A percentile compares a stretch with the other conserved stretches of the same genome.
Evolutionary conservation across 2,329 filamentous ascomycete species (phyloP).

Genomic region (Alternaria sp.): DNA sequence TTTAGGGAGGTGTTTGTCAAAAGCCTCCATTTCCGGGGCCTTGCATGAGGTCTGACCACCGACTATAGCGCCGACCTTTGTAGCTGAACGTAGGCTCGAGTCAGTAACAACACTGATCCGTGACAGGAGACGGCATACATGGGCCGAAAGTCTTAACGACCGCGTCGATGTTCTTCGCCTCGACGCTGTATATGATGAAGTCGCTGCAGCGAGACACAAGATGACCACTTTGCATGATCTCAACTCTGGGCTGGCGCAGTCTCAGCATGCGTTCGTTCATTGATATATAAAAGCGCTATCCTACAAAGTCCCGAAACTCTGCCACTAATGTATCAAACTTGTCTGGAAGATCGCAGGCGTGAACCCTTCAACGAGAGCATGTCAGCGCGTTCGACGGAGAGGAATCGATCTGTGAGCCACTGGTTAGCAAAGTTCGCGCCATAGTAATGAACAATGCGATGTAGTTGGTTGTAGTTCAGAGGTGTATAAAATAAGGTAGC

Average conservation of each 20-base stretch:
- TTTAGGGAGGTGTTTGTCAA: constrained; percentile 82
- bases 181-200: constrained; percentile 98
- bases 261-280: constrained; percentile 52
- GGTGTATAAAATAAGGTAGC: constrained; percentile 90
- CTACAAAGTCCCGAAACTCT: constrained; percentile 89
- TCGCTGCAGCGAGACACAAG: constrained; percentile 95
- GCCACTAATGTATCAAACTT: constrained; percentile 80
- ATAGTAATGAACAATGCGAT: constrained; percentile 27
- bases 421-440: constrained; percentile 39
- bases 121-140: constrained; percentile 66
- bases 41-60: constrained; percentile 99
- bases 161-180: constrained; percentile 85
- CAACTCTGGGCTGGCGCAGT: constrained; percentile 72
- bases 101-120: constrained; percentile 11
- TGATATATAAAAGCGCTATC: constrained; percentile 53
- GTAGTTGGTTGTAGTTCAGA: constrained; percentile 69
- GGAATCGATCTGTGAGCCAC: constrained; percentile 37
- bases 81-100: constrained; percentile 64
- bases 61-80: constrained; percentile 92
- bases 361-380: constrained; percentile 68
- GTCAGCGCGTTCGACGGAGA: constrained; percentile 12
- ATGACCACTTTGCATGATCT: constrained; percentile 92
- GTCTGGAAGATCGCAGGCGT: constrained; percentile 92
- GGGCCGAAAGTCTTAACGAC: constrained; percentile 90
- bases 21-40: constrained; percentile 91